Conservation (phyloP, 2,329 filamentous ascomycete species). For the Hypoxylon sp. region DNA sequence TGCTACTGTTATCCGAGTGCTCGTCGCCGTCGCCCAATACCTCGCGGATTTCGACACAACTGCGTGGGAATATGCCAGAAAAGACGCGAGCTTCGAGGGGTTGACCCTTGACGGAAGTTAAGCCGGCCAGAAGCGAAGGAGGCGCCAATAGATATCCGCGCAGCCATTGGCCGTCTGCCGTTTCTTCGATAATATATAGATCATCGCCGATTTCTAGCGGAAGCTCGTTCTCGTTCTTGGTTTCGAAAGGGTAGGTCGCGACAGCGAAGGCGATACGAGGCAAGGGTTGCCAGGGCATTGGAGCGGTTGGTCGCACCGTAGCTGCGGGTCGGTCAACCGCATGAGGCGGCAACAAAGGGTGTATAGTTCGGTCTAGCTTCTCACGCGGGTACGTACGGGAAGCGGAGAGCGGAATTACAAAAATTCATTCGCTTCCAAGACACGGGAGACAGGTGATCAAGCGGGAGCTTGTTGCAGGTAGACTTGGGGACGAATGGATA, state of each 20-base stretch:
- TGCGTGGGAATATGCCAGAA: conserved; percentile 96
- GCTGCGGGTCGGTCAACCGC: conserved; percentile 54
- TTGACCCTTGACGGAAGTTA: conserved; percentile 92
- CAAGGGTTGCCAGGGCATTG: conserved; percentile 97
- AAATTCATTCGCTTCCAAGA: conserved; percentile 24
- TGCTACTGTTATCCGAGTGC: conserved; percentile 59
- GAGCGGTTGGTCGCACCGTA: conserved; percentile 52
- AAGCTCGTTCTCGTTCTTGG: conserved; percentile 88
- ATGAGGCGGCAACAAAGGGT: conserved; percentile 49
- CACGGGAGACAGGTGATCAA: conserved; percentile 17
- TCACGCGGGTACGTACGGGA: conserved; percentile 38
- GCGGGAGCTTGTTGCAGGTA: conserved; percentile 27
- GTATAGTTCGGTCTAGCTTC: conserved; percentile 29
- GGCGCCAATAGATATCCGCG: conserved; percentile 96
- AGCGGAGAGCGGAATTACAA: conserved; percentile 11
- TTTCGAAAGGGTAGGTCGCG: conserved; percentile 93
- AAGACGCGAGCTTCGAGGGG: conserved; percentile 96
- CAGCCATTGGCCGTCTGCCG: conserved; percentile 91
- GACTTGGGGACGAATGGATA: conserved; percentile 11
- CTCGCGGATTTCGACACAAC: conserved; percentile 95
- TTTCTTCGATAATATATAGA: conserved; percentile 98
- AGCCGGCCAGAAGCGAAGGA: conserved; percentile 89
- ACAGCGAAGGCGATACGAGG: conserved; percentile 98
- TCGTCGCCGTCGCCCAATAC: conserved; percentile 83
- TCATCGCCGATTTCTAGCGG: conserved; percentile 98